phyloP scores from a whole-genome alignment of 345 rosid species.

The Mallotus nudiflorus region DNA sequence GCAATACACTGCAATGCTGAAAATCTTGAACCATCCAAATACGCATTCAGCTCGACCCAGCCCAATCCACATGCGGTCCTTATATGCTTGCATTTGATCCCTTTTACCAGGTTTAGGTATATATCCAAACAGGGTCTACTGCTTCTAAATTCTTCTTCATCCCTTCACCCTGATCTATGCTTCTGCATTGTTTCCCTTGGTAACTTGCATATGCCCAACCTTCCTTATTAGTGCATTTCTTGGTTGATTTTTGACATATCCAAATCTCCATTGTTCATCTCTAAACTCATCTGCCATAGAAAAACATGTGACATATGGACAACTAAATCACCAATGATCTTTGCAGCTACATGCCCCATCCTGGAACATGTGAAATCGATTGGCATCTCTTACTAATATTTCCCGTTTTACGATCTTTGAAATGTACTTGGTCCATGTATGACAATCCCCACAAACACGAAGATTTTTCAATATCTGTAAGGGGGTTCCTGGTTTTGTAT shows the following conservation, averaged over 20 bases:
- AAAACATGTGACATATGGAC: neutral
- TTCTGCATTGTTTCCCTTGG: conserved; percentile 12
- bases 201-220: neutral
- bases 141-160: neutral
- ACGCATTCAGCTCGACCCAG: too few species aligned
- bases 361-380: conserved; percentile 64
- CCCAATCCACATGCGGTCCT: too few species aligned
- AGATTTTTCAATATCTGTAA: conserved; percentile 71
- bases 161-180: neutral
- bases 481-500: conserved; percentile 56
- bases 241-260: neutral
- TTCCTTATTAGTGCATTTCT: neutral
- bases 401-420: conserved; percentile 46
- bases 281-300: neutral
- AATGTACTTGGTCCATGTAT: conserved; percentile 58
- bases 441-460: conserved; percentile 79
- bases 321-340: conserved; percentile 55
- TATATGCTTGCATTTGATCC: neutral
- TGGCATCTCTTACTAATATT: conserved; percentile 68
- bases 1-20: neutral
- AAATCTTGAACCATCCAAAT: neutral
- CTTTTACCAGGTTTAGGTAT: neutral
- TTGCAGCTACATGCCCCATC: conserved; percentile 66
- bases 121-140: neutral
- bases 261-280: neutral